Evolutionary conservation across 179 eudicot species (phyloP).

Genomic region (Amaranthus tricolor): DNA sequence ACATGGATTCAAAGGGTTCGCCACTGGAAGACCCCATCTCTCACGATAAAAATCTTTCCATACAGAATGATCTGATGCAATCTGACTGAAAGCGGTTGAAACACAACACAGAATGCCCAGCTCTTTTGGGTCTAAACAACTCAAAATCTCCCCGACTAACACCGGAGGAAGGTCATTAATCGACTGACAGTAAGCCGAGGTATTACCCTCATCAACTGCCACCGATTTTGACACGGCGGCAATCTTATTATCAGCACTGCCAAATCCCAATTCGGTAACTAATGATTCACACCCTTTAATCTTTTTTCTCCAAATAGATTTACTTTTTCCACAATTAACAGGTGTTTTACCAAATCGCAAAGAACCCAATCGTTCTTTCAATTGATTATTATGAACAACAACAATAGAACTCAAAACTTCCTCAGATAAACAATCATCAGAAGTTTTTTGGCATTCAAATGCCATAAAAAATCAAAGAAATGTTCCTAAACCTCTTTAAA

Average conservation of each 20-base stretch:
- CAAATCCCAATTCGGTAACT: conserved; percentile 26
- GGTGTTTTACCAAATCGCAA: conserved; percentile 29
- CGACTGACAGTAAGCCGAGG: conserved; percentile 33
- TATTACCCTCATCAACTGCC: conserved; percentile 36
- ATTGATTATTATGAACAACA: conserved; percentile 21
- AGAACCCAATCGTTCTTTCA: conserved; percentile 30
- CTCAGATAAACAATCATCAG: conserved; percentile 39
- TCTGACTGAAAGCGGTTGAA: conserved; percentile 51
- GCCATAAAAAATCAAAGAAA: conserved; percentile 53
- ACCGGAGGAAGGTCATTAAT: conserved; percentile 81
- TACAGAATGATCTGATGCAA: conserved; percentile 72
- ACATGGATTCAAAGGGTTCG: conserved; percentile 34
- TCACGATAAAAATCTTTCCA: conserved; percentile 93
- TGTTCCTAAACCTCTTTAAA: conserved; percentile 27
- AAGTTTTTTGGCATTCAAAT: conserved; percentile 70
- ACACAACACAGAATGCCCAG: conserved; percentile 91
- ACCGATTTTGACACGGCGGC: conserved; percentile 22
- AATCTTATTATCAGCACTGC: conserved; percentile 25
- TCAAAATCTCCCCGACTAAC: conserved; percentile 78
- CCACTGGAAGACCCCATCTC: conserved; percentile 82
- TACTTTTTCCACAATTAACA: conserved; percentile 25
- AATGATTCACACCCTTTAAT: conserved; percentile 24
- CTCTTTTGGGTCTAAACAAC: conserved; percentile 88
- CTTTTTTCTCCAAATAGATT: conserved; percentile 27
- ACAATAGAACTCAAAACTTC: conserved; percentile 28